Percentiles rank a stretch among this genome's conserved stretches.
Evolutionary conservation across 2,329 filamentous ascomycete genomes (phyloP).

Genomic region (Monosporascus sp.): DNA sequence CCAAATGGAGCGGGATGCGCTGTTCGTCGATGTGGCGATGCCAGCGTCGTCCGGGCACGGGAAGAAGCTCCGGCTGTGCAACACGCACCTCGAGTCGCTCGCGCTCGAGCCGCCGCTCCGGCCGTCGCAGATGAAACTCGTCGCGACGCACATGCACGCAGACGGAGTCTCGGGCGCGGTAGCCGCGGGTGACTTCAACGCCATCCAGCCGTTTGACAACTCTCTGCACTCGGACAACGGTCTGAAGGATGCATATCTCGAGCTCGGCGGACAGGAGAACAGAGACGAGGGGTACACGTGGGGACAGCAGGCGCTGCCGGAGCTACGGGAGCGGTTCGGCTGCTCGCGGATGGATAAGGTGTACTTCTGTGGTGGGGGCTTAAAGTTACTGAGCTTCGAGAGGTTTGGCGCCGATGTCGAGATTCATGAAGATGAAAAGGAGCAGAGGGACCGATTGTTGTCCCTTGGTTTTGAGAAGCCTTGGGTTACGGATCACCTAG

Average conservation of each 20-base stretch:
- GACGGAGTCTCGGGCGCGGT: not conserved
- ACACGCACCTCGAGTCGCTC: conserved; percentile 5
- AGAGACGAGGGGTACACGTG: conserved; percentile 46
- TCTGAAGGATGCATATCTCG: conserved; percentile 46
- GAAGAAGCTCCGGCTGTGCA: conserved; percentile 1
- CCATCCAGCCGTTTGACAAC: conserved; percentile 46
- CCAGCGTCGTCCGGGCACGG: conserved; percentile 26
- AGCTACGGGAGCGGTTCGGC: conserved; percentile 35
- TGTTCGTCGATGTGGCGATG: conserved; percentile 43
- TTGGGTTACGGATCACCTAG: conserved; percentile 46
- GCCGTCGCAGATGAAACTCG: not conserved
- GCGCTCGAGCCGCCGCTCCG: conserved; percentile 1
- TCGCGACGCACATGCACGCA: not conserved
- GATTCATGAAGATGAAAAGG: conserved; percentile 25
- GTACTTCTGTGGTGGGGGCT: conserved; percentile 31
- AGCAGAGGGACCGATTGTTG: conserved; percentile 17
- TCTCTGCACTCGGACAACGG: conserved; percentile 39
- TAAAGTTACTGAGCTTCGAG: conserved; percentile 29
- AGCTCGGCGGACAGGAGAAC: conserved; percentile 44
- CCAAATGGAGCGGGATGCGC: conserved; percentile 42
- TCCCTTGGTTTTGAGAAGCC: conserved; percentile 29
- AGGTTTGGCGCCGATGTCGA: conserved; percentile 40
- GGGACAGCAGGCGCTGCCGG: conserved; percentile 44
- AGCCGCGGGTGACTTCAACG: conserved; percentile 30
- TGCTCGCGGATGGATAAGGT: conserved; percentile 49